Evolutionary conservation across 805 yeast genomes (phyloP).

Genomic region (Kluyveromyces aestuarii): DNA sequence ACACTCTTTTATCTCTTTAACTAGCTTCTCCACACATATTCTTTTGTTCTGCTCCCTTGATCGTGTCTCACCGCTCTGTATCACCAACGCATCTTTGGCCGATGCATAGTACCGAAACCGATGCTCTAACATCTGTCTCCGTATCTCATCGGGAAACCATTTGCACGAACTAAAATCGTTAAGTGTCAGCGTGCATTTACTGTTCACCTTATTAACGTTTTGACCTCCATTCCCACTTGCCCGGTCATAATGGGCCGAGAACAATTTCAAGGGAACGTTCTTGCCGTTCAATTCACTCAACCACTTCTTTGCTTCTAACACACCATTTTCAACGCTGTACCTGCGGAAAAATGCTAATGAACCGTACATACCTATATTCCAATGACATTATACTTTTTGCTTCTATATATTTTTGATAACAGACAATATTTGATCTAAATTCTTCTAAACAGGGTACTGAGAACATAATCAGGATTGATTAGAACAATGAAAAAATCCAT

Average conservation of each 20-base stretch:
- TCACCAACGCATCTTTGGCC: slow-evolving; percentile 40
- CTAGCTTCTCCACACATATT: slow-evolving; percentile 52
- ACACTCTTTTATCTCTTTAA: slow-evolving; percentile 38
- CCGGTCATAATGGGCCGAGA: slow-evolving; percentile 29
- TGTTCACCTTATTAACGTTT: slow-evolving; percentile 63
- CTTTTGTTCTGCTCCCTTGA: slow-evolving; percentile 48
- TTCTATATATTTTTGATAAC: too few relatives aligned
- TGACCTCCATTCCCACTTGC: slow-evolving; percentile 88
- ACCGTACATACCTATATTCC: not conserved
- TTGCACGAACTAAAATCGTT: slow-evolving; percentile 36
- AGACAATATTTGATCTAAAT: not conserved
- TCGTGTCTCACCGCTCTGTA: slow-evolving; percentile 53
- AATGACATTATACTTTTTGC: not conserved
- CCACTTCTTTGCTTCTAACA: slow-evolving; percentile 16
- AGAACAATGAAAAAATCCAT: not conserved
- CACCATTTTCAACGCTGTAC: not conserved
- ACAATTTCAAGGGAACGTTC: slow-evolving; percentile 16
- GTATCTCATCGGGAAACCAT: slow-evolving; percentile 55
- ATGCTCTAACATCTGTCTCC: slow-evolving; percentile 31
- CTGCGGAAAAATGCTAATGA: not conserved
- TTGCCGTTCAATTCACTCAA: slow-evolving; percentile 37
- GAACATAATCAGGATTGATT: not conserved
- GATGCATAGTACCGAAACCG: slow-evolving; percentile 48
- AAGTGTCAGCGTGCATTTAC: slow-evolving; percentile 51
- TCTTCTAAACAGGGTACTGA: not conserved